Conservation (phyloP, 371 early-diverging fungal species). For the Cokeromyces recurvatus region DNA sequence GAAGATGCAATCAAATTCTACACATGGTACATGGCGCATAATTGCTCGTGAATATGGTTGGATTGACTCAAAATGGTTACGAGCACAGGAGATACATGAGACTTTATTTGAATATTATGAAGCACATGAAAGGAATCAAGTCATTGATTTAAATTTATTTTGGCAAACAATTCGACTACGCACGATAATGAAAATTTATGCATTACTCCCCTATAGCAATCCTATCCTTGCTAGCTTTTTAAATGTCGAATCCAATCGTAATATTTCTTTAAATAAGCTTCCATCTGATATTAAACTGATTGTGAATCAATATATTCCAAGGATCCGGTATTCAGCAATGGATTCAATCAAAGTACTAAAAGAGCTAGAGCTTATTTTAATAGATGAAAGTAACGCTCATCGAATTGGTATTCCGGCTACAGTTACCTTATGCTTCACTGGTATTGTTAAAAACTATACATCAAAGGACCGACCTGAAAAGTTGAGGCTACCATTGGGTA, state of each 20-base stretch:
- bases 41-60: slow-evolving; percentile 10
- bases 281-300: slow-evolving; percentile 6
- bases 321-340: neutral
- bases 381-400: neutral
- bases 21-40: neutral
- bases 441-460: slow-evolving; percentile 1
- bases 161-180: neutral
- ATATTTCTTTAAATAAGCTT: neutral
- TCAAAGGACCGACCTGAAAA: neutral
- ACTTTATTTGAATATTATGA: neutral
- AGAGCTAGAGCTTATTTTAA: slow-evolving; percentile 3
- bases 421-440: neutral
- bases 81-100: slow-evolving; percentile 10
- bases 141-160: slow-evolving; percentile 1
- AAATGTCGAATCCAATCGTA: neutral
- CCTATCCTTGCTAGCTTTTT: neutral
- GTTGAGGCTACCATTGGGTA: neutral
- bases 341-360: neutral
- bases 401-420: neutral
- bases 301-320: neutral
- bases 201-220: slow-evolving; percentile 4
- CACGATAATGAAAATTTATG: neutral
- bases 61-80: slow-evolving; percentile 8
- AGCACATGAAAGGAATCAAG: neutral
- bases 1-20: too few species aligned